Evolutionary conservation across 2,329 filamentous ascomycete species (phyloP).

Genomic region (Penicillium sp.): DNA sequence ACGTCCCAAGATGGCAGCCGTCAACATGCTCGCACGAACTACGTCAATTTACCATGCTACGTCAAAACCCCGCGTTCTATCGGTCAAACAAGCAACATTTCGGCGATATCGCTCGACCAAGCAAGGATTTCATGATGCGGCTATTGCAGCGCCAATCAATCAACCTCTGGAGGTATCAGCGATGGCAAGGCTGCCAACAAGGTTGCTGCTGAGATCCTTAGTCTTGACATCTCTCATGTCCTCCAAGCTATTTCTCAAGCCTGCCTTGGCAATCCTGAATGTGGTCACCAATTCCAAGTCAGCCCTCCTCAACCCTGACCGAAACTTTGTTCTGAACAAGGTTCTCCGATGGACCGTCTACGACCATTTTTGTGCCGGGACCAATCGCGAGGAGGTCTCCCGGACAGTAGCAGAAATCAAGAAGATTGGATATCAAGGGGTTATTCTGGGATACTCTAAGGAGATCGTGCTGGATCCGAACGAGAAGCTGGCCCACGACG

Average conservation of each 20-base stretch:
- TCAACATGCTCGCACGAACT: constrained; percentile 11
- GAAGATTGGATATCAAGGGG: constrained; percentile 74
- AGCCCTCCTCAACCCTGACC: constrained; percentile 70
- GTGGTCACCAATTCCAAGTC: constrained; percentile 69
- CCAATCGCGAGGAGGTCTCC: constrained; percentile 68
- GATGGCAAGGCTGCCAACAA: constrained; percentile 23
- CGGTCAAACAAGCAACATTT: not conserved
- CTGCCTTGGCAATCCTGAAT: constrained; percentile 69
- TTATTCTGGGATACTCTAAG: constrained; percentile 80
- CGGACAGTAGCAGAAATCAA: constrained; percentile 67
- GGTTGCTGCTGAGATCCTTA: constrained; percentile 16
- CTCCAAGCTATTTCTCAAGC: constrained; percentile 59
- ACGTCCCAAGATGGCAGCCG: too few relatives aligned
- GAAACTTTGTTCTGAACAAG: constrained; percentile 69
- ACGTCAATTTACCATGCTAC: not conserved
- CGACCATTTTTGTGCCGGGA: constrained; percentile 86
- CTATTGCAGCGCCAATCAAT: not conserved
- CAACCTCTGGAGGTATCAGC: constrained; percentile 15
- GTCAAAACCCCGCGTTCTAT: not conserved
- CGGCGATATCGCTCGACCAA: constrained; percentile 19
- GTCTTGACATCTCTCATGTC: constrained; percentile 25
- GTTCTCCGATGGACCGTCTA: constrained; percentile 83
- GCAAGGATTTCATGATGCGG: constrained; percentile 16
- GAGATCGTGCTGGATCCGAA: constrained; percentile 71
- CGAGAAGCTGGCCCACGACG: constrained; percentile 20